Conservation (phyloP, 495 filamentous ascomycete species). For the Penicillium coprophilum region DNA sequence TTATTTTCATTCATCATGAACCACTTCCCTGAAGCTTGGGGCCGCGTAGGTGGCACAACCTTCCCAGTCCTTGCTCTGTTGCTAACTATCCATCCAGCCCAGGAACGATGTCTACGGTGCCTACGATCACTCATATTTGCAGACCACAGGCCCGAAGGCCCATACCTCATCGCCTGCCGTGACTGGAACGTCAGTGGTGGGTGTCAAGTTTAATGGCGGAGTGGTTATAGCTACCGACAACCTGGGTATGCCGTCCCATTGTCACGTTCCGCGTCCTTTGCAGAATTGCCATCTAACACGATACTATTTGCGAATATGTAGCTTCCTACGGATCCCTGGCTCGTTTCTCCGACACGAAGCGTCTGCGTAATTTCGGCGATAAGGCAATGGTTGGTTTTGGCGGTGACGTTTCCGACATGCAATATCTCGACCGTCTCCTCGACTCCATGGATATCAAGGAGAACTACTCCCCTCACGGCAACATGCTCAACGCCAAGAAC, state of each 20-base stretch:
- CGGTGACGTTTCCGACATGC: slow-evolving; percentile 97
- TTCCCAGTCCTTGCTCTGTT: slow-evolving; percentile 26
- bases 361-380: slow-evolving; percentile 74
- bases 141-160: slow-evolving; percentile 66
- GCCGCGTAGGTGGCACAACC: slow-evolving; percentile 67
- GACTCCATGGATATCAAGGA: slow-evolving; percentile 83
- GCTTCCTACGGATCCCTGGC: slow-evolving; percentile 97
- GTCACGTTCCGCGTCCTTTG: neutral
- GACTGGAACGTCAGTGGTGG: slow-evolving; percentile 93
- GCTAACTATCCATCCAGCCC: slow-evolving; percentile 58
- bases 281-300: neutral
- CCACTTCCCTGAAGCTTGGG: slow-evolving; percentile 94
- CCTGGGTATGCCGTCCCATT: slow-evolving; percentile 60
- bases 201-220: slow-evolving; percentile 91
- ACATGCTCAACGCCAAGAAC: slow-evolving; percentile 79
- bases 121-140: slow-evolving; percentile 84
- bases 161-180: slow-evolving; percentile 91
- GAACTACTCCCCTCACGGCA: slow-evolving; percentile 66
- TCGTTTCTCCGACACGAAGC: slow-evolving; percentile 92
- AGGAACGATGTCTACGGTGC: slow-evolving; percentile 93
- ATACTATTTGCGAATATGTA: slow-evolving; percentile 31
- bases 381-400: slow-evolving; percentile 80
- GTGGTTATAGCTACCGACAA: slow-evolving; percentile 97
- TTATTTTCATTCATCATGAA: slow-evolving; percentile 62
- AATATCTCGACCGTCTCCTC: slow-evolving; percentile 89